phyloP scores from a whole-genome alignment of 2,329 filamentous ascomycete species.

The Trichoderma aggressivum region DNA sequence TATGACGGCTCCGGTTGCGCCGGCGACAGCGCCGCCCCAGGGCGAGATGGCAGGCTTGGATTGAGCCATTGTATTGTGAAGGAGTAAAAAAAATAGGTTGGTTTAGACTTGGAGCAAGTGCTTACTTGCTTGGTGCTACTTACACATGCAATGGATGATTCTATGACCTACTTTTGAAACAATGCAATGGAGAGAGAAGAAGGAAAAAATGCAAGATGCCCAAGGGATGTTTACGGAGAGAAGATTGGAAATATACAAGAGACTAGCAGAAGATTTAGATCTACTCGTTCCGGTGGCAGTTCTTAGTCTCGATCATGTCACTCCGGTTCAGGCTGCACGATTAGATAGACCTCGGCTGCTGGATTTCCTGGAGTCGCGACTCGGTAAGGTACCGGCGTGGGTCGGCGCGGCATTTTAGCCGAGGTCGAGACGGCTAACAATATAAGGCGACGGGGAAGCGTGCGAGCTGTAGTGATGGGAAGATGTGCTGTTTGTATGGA shows the following conservation, averaged over 20 bases:
- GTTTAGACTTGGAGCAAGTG: neutral
- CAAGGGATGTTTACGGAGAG: neutral
- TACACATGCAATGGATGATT: neutral
- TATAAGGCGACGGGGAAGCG: neutral
- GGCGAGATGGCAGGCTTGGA: conserved; percentile 75
- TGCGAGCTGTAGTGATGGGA: neutral
- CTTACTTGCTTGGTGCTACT: neutral
- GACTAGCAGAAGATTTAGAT: neutral
- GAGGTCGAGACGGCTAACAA: neutral
- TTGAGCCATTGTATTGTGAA: conserved; percentile 55
- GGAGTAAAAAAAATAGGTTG: neutral
- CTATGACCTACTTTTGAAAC: neutral
- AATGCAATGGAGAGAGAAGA: neutral
- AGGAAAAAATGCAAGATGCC: neutral
- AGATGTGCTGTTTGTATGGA: neutral
- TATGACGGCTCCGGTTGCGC: conserved; percentile 86
- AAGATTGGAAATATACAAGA: neutral
- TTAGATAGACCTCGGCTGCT: conserved; percentile 14
- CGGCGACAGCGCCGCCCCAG: conserved; percentile 90
- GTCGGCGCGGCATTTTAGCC: neutral
- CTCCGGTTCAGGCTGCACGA: conserved; percentile 14
- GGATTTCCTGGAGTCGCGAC: neutral
- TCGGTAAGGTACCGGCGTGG: neutral
- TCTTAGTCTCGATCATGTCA: neutral
- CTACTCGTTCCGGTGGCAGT: neutral